phyloP scores from a whole-genome alignment of 2,329 filamentous ascomycete species.

The Trichophyton rubrum region DNA sequence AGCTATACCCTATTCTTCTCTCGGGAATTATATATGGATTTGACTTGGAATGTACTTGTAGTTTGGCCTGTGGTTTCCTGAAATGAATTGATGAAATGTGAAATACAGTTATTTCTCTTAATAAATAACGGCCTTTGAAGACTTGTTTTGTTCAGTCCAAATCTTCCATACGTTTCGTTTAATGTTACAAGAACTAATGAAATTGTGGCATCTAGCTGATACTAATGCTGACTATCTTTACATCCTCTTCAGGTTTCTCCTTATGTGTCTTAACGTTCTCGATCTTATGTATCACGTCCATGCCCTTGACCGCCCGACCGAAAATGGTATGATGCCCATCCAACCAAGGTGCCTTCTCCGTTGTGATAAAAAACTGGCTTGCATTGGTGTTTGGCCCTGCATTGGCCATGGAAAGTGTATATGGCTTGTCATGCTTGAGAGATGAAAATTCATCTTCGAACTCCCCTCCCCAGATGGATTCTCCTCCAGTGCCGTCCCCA shows the following conservation, averaged over 20 bases:
- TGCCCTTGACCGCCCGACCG: constrained; percentile 72
- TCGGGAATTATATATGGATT: background rate
- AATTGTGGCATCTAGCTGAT: constrained; percentile 12
- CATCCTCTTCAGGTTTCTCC: constrained; percentile 93
- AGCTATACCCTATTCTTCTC: background rate
- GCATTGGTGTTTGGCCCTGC: constrained; percentile 91
- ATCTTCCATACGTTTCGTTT: too few species aligned
- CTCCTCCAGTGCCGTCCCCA: constrained; percentile 78
- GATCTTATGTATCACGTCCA: constrained; percentile 93
- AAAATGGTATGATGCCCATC: constrained; percentile 97
- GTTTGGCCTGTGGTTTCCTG: background rate
- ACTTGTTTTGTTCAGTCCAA: too few species aligned
- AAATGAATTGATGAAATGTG: background rate
- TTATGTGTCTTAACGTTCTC: constrained; percentile 77
- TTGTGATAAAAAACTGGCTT: constrained; percentile 97
- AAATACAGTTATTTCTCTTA: background rate
- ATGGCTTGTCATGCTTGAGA: constrained; percentile 87
- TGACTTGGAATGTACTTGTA: background rate
- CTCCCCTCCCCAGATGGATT: constrained; percentile 83
- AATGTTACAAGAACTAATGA: background rate
- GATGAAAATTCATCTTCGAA: constrained; percentile 91
- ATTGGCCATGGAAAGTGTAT: constrained; percentile 96
- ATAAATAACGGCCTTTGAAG: background rate
- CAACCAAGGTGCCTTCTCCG: constrained; percentile 92
- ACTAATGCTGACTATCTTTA: constrained; percentile 84